Percentiles rank a stretch among this genome's conserved stretches.
Conservation (phyloP, 2,329 filamentous ascomycete genomes). For the Anthostomella pinea region DNA sequence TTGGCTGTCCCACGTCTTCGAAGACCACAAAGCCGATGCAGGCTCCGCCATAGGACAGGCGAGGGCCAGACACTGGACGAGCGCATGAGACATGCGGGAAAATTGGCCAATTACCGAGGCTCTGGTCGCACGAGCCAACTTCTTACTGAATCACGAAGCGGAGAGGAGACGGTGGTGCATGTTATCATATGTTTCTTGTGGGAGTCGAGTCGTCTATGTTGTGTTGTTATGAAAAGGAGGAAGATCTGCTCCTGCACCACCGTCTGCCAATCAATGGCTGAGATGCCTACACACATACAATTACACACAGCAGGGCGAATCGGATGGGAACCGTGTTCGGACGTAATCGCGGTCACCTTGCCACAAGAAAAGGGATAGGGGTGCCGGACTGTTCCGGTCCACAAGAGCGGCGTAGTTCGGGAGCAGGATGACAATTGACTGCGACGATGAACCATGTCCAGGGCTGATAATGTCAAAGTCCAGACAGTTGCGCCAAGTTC, state of each 20-base stretch:
- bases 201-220: conserved; percentile 20
- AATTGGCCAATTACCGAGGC: conserved; percentile 30
- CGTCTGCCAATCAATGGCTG: too few relatives aligned
- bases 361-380: too few relatives aligned
- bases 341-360: too few relatives aligned
- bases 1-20: conserved; percentile 16
- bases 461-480: too few relatives aligned
- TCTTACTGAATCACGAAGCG: conserved; percentile 21
- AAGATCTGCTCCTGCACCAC: too few relatives aligned
- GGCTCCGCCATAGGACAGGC: conserved; percentile 11
- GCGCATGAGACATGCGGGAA: conserved; percentile 29
- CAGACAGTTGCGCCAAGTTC: too few relatives aligned
- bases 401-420: too few relatives aligned
- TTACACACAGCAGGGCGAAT: not conserved
- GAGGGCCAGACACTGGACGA: conserved; percentile 19
- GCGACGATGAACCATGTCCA: too few relatives aligned
- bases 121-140: conserved; percentile 20
- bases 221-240: conserved; percentile 9
- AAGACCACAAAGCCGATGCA: conserved; percentile 15
- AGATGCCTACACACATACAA: too few relatives aligned
- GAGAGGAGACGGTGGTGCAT: conserved; percentile 16
- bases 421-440: too few relatives aligned
- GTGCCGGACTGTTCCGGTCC: too few relatives aligned
- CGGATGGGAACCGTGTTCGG: conserved; percentile 1
- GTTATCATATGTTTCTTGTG: conserved; percentile 25